These are phyloP conservation scores for Biscogniauxia marginata DNA, from an alignment of 2,329 filamentous ascomycete species.

Conservation along the genomic window DNA sequence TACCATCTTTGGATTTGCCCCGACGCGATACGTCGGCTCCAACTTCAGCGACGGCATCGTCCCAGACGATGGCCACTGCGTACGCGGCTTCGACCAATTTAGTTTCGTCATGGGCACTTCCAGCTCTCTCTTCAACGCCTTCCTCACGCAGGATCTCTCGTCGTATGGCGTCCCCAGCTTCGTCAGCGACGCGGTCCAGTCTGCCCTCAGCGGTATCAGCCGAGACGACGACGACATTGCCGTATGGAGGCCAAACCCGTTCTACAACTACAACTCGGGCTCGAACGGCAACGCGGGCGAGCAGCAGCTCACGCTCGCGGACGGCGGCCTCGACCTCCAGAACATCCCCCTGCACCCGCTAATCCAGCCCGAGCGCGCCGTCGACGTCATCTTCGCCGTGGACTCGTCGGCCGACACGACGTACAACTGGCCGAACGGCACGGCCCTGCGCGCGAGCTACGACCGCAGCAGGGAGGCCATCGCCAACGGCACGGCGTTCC, in stretches of 20 bases:
- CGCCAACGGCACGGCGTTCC: slow-evolving; percentile 69
- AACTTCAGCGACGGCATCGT: slow-evolving; percentile 65
- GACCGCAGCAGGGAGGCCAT: slow-evolving; percentile 57
- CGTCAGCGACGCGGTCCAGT: slow-evolving; percentile 49
- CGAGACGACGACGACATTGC: slow-evolving; percentile 69
- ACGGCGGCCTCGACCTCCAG: slow-evolving; percentile 75
- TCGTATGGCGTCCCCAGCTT: slow-evolving; percentile 43
- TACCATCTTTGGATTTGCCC: slow-evolving; percentile 68
- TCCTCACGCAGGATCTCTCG: slow-evolving; percentile 64
- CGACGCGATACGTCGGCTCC: slow-evolving; percentile 69
- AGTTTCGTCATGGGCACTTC: slow-evolving; percentile 86
- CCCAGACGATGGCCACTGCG: slow-evolving; percentile 56
- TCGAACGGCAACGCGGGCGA: slow-evolving; percentile 56
- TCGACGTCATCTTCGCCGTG: slow-evolving; percentile 80
- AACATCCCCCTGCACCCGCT: slow-evolving; percentile 79
- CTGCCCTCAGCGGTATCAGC: slow-evolving; percentile 56
- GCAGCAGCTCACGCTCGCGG: slow-evolving; percentile 65
- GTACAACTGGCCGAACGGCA: slow-evolving; percentile 74
- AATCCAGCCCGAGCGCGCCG: slow-evolving; percentile 67
- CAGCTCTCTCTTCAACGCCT: slow-evolving; percentile 79
- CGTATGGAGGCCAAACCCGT: slow-evolving; percentile 72
- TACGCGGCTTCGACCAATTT: slow-evolving; percentile 78
- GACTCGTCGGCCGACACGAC: slow-evolving; percentile 74
- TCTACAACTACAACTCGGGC: slow-evolving; percentile 61
- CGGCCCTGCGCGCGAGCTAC: slow-evolving; percentile 71